Base-by-base conservation (phyloP, 2,329 filamentous ascomycete genomes). In the Ophiostoma sp. region DNA sequence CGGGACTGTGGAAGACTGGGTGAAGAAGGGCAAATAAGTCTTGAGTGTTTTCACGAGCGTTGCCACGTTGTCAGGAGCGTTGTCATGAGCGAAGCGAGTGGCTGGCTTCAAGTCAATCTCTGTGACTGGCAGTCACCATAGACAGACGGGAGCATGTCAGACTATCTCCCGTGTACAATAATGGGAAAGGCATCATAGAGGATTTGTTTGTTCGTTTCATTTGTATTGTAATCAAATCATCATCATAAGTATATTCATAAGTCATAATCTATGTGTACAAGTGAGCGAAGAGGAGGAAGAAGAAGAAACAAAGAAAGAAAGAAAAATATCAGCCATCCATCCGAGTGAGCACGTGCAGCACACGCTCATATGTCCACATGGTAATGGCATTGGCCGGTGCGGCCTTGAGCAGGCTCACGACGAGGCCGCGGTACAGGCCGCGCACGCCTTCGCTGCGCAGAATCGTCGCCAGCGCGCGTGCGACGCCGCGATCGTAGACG, bases 361-460 rank as follows among this genome's bases (percentile, higher is more conserved):
- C 86, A 76, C 89, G 83, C 81, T 97, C 94, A 79, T 97, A 97
- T 1, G 92, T 96, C 93, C 93, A 97, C 84, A 97, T 92, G 0
- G 94, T 97, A 41, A 97, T 87, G 7, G 94, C 93, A 78, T 92
- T 95, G 36, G 92, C 89, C n/a, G 95, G 95, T 31, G 94, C 95
- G 41, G 94, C 92, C 83, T 99, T 99, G 74, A 98, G 78, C 77
- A 99, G 80, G 78, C 93, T 94, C 70, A 98, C 93, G 0, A 89
- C 90, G 77, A 99, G 81, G 0, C 95, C 95, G 69, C 94, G 86
- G 79, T 98, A 99, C 75, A 98, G 78, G 0, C 94, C 94, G 70
- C 92, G 85, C 62, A 89, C 75, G 0, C 95, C 94, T 78, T 98
- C 94, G 10, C 83, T 84, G 69, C 79, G 82, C 71, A 94, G 75